Evolutionary conservation across 106 monocot genomes (phyloP), one percentile per base, ranked within the genome.

Genomic region (Acorus calamus): DNA sequence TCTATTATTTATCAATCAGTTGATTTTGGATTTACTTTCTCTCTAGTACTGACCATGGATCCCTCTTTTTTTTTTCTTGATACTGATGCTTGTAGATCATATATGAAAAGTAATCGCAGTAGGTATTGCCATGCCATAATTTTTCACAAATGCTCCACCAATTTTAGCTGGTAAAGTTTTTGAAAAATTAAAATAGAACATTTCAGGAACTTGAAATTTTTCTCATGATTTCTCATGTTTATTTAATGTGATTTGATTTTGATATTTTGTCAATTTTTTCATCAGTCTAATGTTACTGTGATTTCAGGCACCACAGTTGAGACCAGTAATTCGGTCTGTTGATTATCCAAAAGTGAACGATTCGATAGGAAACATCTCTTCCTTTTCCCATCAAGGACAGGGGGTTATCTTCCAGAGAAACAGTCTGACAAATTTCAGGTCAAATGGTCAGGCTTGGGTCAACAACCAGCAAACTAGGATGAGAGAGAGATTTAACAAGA

Each of bases 401-500:
- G 56, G 11, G 44, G 12, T 11, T 53, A 47, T 47, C 28, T 69
- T 45, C 13, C 7, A 51, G 4, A 67, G 71, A 71, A 64, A 63
- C 47, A 58, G 3, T n/a, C 43, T 53, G 7, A 14, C 47, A 28
- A 63, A n/a, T n/a, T n/a, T n/a, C n/a, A n/a, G n/a, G n/a, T n/a
- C 63, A 46, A 61, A 28, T 56, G 12, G 14, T 8, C 55, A 49
- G 61, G 13, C 4, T 55, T 13, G 43, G 58, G 54, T 11, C 52
- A 42, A 48, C 11, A 67, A 47, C 8, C 56, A 52, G 45, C 44
- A 44, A 5, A 65, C 55, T 49, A 56, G 14, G 44, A 56, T 66
- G 45, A 72, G 42, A 28, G 62, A 71, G 8, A 78, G 55, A 50
- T 56, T 64, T 60, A 76, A 74, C 28, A 56, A 28, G 52, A 46